Evolutionary conservation across 305 asterid species (phyloP).

Genomic region (Rubia balearica): DNA sequence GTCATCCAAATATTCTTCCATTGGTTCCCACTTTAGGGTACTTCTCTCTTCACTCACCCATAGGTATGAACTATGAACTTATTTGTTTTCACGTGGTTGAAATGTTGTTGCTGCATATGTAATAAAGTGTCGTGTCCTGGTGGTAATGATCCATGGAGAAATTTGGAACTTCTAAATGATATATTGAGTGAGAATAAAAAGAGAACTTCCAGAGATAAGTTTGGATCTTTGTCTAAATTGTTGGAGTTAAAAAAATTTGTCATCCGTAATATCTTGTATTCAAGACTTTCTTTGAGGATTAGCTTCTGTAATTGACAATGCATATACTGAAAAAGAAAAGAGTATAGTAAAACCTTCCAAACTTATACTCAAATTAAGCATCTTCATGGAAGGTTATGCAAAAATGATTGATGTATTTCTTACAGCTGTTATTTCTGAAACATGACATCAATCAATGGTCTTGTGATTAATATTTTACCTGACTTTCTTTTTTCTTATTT

Average conservation of each 20-base stretch:
- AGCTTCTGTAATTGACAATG: conserved; percentile 40
- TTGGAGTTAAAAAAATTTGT: conserved; percentile 43
- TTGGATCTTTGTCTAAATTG: conserved; percentile 28
- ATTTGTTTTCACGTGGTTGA: too few relatives aligned
- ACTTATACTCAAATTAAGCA: conserved; percentile 31
- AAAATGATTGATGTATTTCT: conserved; percentile 29
- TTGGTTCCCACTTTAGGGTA: too few relatives aligned
- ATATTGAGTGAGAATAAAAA: conserved; percentile 39
- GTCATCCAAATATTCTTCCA: too few relatives aligned
- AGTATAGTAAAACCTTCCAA: conserved; percentile 30
- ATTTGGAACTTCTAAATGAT: conserved; percentile 42
- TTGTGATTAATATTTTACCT: not conserved
- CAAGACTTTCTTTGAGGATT: conserved; percentile 75
- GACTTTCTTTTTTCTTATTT: conserved; percentile 13
- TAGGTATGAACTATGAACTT: too few relatives aligned
- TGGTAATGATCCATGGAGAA: conserved; percentile 31
- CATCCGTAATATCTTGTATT: conserved; percentile 51
- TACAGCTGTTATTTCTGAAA: conserved; percentile 46
- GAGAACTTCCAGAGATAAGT: conserved; percentile 27
- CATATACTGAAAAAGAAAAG: conserved; percentile 26
- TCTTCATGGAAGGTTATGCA: conserved; percentile 40
- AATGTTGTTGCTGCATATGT: too few relatives aligned
- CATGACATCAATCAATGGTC: conserved; percentile 24
- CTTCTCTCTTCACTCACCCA: too few relatives aligned
- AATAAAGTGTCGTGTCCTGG: not conserved